phyloP scores from a whole-genome alignment of 345 rosid species.

The Cardamine chenopodiifolia region DNA sequence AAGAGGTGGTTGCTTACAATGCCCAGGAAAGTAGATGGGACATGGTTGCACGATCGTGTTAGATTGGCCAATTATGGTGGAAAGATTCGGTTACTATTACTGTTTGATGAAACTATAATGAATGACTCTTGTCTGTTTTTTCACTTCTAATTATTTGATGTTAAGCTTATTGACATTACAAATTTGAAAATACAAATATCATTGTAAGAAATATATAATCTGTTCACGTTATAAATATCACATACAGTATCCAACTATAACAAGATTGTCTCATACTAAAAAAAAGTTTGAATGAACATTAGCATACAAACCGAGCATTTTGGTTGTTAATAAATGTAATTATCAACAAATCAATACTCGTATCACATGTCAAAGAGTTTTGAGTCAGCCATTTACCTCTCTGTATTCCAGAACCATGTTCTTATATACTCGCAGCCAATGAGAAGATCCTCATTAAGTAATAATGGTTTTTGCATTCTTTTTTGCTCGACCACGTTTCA shows the following conservation, averaged over 20 bases:
- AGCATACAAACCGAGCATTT: background rate
- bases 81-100: background rate
- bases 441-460: background rate
- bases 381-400: constrained; percentile 9
- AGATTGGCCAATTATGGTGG: constrained; percentile 6
- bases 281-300: background rate
- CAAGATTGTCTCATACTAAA: background rate
- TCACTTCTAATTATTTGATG: background rate
- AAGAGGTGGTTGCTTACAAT: background rate
- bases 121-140: background rate
- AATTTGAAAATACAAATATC: background rate
- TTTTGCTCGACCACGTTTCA: constrained; percentile 12
- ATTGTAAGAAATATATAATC: background rate
- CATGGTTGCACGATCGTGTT: background rate
- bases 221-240: background rate
- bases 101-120: background rate
- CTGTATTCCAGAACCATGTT: constrained; percentile 1
- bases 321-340: constrained; percentile 6
- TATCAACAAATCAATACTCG: constrained; percentile 16
- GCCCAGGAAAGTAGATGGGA: background rate
- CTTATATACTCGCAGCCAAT: background rate
- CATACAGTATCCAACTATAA: background rate
- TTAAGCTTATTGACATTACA: background rate
- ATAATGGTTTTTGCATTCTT: background rate
- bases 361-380: background rate